Evolutionary conservation across 306 rosid genomes (phyloP).

Genomic region (Citrullus colocynthis): DNA sequence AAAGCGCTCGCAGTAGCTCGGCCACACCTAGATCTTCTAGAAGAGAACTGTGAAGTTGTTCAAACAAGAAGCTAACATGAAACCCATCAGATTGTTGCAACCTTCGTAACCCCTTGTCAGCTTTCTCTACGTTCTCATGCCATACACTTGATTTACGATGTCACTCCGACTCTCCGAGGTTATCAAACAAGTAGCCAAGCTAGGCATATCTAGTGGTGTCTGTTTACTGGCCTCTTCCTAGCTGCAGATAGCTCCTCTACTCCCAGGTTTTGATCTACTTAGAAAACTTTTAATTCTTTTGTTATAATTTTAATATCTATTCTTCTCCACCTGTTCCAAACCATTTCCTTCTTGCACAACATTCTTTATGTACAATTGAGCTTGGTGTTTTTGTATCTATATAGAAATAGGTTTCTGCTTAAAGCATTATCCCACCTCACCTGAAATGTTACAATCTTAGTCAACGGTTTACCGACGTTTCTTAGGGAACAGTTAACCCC

Average conservation of each 20-base stretch:
- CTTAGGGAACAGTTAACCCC: neutral
- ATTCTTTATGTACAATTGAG: conserved; percentile 28
- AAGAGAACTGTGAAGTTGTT: conserved; percentile 22
- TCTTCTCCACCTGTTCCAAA: neutral
- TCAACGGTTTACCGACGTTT: neutral
- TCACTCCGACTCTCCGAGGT: neutral
- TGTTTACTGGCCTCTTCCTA: conserved; percentile 13
- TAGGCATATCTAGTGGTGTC: neutral
- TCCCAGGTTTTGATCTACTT: conserved; percentile 9
- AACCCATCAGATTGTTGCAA: neutral
- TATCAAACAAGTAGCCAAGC: neutral
- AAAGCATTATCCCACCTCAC: neutral
- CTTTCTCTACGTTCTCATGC: neutral
- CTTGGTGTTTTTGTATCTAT: conserved; percentile 26
- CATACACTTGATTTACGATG: neutral
- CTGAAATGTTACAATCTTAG: neutral
- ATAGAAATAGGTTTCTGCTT: conserved; percentile 17
- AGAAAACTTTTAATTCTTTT: neutral
- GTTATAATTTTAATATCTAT: neutral
- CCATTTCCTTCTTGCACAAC: conserved; percentile 3
- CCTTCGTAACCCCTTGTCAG: neutral
- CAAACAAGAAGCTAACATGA: conserved; percentile 2
- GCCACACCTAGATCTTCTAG: conserved; percentile 29
- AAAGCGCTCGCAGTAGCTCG: conserved; percentile 9
- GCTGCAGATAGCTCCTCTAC: conserved; percentile 8